phyloP scores from a whole-genome alignment of 805 yeast species.

The Groenewaldozyma salmanticensis region DNA sequence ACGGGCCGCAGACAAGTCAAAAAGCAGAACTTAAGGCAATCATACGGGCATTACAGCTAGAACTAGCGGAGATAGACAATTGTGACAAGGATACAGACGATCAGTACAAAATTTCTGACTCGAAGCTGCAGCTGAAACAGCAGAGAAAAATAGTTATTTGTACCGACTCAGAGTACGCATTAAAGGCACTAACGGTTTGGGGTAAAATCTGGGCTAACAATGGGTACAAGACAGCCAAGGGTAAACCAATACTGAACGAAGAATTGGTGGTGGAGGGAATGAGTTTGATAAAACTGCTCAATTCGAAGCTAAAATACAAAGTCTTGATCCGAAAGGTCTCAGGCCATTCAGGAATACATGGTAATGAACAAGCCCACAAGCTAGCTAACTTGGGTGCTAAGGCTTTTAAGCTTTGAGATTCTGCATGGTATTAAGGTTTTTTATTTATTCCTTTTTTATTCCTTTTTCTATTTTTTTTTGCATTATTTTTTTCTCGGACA shows the following conservation, averaged over 20 bases:
- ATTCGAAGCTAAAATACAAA: conserved; percentile 17
- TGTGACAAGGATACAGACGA: conserved; percentile 5
- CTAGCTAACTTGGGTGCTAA: conserved; percentile 39
- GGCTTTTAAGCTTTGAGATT: background rate
- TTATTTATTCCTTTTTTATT: too few species aligned
- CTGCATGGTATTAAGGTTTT: too few species aligned
- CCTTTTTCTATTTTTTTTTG: too few species aligned
- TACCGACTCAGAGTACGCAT: conserved; percentile 66
- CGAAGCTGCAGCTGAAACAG: too few species aligned
- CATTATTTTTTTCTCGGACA: too few species aligned
- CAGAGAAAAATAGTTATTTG: conserved; percentile 33
- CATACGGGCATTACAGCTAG: conserved; percentile 42
- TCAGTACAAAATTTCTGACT: too few species aligned
- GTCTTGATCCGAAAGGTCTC: conserved; percentile 50
- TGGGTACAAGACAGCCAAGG: conserved; percentile 41
- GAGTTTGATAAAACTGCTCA: conserved; percentile 30
- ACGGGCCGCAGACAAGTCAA: conserved; percentile 57
- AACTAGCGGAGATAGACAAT: conserved; percentile 7
- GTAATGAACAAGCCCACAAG: conserved; percentile 69
- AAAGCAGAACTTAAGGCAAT: conserved; percentile 73
- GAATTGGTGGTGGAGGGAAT: conserved; percentile 38
- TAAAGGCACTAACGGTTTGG: conserved; percentile 50
- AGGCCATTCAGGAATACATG: conserved; percentile 62
- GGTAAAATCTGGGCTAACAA: conserved; percentile 43
- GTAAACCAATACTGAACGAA: conserved; percentile 39